Conservation (phyloP, 345 rosid species). For the Kernera saxatilis region DNA sequence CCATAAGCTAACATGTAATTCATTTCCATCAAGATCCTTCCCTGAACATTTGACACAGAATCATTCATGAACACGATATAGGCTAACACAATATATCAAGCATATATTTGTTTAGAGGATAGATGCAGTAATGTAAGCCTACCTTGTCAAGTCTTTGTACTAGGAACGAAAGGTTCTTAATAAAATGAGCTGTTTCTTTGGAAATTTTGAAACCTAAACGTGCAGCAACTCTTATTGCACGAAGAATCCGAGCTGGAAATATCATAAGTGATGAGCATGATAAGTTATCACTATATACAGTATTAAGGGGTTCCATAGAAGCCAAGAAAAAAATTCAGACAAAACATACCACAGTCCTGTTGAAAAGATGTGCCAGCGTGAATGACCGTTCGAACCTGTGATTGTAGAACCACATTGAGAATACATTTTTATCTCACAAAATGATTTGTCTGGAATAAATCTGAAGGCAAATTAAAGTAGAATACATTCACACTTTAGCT, state of each 20-base stretch:
- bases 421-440: constrained; percentile 2
- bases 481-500: constrained; percentile 87
- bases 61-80: background rate
- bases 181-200: constrained; percentile 70
- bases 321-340: too few relatives aligned
- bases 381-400: constrained; percentile 56
- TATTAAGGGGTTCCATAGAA: background rate
- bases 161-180: constrained; percentile 50
- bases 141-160: constrained; percentile 75
- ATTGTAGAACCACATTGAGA: constrained; percentile 16
- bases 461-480: constrained; percentile 29
- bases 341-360: constrained; percentile 63
- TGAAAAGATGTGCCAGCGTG: constrained; percentile 62
- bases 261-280: background rate
- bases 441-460: background rate
- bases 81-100: background rate
- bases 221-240: constrained; percentile 68
- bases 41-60: constrained; percentile 37
- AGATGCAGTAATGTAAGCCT: constrained; percentile 8
- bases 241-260: constrained; percentile 75
- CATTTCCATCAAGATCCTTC: constrained; percentile 90
- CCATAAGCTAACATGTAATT: constrained; percentile 98
- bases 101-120: background rate
- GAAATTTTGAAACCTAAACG: constrained; percentile 76
- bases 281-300: background rate